Percentiles rank a stretch among this genome's conserved stretches.
Evolutionary conservation across 768 basidiomycete species (phyloP).

Genomic region (Butyriboletus loyo): DNA sequence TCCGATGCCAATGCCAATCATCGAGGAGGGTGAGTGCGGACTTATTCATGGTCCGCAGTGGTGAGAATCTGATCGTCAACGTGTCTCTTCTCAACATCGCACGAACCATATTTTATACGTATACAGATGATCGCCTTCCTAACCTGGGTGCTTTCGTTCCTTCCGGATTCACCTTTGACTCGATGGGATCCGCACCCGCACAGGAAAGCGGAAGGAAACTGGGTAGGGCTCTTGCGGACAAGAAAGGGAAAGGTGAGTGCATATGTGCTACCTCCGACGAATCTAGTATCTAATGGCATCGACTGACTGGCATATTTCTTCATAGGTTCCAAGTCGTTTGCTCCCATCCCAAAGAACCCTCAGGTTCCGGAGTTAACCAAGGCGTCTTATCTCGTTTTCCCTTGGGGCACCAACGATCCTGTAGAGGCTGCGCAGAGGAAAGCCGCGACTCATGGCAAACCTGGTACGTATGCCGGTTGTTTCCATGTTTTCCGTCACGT

Average conservation of each 20-base stretch:
- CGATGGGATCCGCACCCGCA: slow-evolving; percentile 4
- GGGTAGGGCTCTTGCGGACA: slow-evolving; percentile 12
- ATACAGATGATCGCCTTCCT: slow-evolving; percentile 19
- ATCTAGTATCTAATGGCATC: not conserved
- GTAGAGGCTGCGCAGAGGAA: slow-evolving; percentile 39
- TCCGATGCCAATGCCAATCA: slow-evolving; percentile 34
- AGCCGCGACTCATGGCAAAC: slow-evolving; percentile 11
- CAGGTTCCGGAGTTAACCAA: slow-evolving; percentile 22
- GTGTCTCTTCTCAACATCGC: not conserved
- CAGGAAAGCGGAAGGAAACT: slow-evolving; percentile 3
- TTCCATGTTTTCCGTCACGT: not conserved
- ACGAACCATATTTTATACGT: not conserved
- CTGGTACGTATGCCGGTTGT: slow-evolving; percentile 5
- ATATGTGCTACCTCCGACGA: not conserved
- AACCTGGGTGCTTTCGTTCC: slow-evolving; percentile 26
- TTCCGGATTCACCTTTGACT: slow-evolving; percentile 18
- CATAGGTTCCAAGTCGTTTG: slow-evolving; percentile 7
- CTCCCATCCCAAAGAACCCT: slow-evolving; percentile 11
- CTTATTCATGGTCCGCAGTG: not conserved
- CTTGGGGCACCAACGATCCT: slow-evolving; percentile 87
- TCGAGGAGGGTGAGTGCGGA: slow-evolving; percentile 15
- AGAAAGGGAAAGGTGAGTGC: slow-evolving; percentile 14
- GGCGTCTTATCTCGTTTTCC: slow-evolving; percentile 68
- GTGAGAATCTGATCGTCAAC: slow-evolving; percentile 6
- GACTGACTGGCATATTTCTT: not conserved